Percentiles rank a stretch among this genome's conserved stretches.
Evolutionary conservation across 2,329 filamentous ascomycete genomes (phyloP).

Genomic region (Aspergillus viridinutans): DNA sequence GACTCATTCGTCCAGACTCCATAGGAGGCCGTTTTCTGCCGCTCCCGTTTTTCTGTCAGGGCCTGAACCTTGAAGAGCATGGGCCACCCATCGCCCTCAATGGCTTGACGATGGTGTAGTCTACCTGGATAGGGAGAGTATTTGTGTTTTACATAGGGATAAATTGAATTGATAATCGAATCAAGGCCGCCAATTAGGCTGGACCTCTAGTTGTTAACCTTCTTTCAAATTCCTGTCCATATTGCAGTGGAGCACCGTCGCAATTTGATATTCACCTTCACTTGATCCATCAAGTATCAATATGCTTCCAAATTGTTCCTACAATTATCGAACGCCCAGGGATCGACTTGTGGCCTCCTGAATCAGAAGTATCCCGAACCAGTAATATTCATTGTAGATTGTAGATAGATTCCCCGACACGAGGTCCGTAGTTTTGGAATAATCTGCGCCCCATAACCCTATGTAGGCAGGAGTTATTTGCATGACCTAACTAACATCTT

Average conservation of each 20-base stretch:
- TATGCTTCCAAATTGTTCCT: neutral
- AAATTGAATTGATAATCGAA: neutral
- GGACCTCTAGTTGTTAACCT: neutral
- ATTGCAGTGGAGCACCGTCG: neutral
- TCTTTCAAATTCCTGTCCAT: neutral
- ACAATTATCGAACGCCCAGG: neutral
- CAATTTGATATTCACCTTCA: neutral
- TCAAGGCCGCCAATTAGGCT: too few relatives aligned
- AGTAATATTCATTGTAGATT: neutral
- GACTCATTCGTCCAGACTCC: conserved; percentile 7
- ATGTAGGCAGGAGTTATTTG: too few relatives aligned
- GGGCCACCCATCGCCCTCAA: conserved; percentile 9
- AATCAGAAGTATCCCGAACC: neutral
- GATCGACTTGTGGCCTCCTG: neutral
- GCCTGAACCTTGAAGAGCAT: conserved; percentile 21
- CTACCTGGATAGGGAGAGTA: too few relatives aligned
- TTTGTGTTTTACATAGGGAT: neutral
- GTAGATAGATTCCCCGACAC: neutral
- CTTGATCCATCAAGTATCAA: neutral
- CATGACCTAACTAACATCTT: too few relatives aligned
- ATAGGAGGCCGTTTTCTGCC: conserved; percentile 22
- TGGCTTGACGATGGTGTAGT: neutral
- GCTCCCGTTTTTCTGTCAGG: conserved; percentile 24
- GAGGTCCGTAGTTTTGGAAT: neutral
- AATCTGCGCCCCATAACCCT: too few relatives aligned